phyloP scores from a whole-genome alignment of 1,284 basidiomycete species.

The Crucibulum parvulum region DNA sequence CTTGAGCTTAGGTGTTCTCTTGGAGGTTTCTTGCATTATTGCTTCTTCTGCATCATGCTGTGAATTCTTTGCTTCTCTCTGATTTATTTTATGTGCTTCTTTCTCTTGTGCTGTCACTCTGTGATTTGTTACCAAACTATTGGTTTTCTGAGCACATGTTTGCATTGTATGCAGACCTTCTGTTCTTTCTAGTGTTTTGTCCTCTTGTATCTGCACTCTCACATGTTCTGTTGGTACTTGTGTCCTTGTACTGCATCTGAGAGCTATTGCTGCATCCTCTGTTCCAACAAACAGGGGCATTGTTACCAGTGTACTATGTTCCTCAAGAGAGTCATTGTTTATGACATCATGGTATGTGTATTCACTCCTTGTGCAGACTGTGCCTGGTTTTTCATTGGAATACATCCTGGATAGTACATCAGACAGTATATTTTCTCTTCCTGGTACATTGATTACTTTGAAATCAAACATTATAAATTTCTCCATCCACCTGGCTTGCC shows the following conservation, averaged over 20 bases:
- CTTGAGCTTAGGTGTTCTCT: too few species aligned
- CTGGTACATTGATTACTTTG: constrained; percentile 25
- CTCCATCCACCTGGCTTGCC: constrained; percentile 44
- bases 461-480: constrained; percentile 30
- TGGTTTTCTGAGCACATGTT: not conserved
- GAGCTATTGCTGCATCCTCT: not conserved
- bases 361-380: constrained; percentile 13
- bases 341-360: constrained; percentile 21
- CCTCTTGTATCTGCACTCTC: not conserved
- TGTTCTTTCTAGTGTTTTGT: not conserved
- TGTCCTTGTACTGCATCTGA: not conserved
- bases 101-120: not conserved
- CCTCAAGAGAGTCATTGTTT: constrained; percentile 10
- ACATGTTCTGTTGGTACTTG: not conserved
- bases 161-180: not conserved
- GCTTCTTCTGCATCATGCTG: too few species aligned
- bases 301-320: constrained; percentile 1
- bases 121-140: not conserved
- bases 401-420: constrained; percentile 32
- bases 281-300: not conserved
- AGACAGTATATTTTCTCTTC: constrained; percentile 26
- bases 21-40: too few species aligned
- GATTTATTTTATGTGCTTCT: not conserved
- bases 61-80: not conserved
- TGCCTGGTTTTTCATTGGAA: constrained; percentile 22